Evolutionary conservation across 306 rosid genomes (phyloP).

Genomic region (Fragaria ananassa): DNA sequence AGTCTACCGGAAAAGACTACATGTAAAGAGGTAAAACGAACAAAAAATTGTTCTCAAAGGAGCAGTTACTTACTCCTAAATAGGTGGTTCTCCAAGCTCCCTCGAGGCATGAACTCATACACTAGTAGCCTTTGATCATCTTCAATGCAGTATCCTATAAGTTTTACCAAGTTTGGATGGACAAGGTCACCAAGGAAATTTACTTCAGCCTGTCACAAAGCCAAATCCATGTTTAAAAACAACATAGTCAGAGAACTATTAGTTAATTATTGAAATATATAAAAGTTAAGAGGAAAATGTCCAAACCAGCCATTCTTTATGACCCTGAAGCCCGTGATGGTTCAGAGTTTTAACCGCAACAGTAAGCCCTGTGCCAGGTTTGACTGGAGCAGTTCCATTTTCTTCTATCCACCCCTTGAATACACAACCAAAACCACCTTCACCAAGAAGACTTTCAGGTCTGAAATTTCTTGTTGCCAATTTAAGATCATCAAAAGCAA

Average conservation of each 20-base stretch:
- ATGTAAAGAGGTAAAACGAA: background rate
- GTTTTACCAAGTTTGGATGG: constrained; percentile 86
- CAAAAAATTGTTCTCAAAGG: constrained; percentile 1
- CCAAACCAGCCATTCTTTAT: constrained; percentile 99
- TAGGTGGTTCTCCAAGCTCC: constrained; percentile 96
- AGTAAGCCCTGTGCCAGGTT: constrained; percentile 98
- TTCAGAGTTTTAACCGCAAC: constrained; percentile 96
- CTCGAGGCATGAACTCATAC: constrained; percentile 96
- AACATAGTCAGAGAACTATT: background rate
- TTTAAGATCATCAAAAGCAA: constrained; percentile 85
- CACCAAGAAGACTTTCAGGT: constrained; percentile 99
- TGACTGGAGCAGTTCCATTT: constrained; percentile 96
- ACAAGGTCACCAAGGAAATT: constrained; percentile 89
- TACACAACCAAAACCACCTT: constrained; percentile 99
- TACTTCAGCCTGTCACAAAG: constrained; percentile 78
- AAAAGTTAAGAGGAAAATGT: constrained; percentile 23
- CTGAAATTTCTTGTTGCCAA: constrained; percentile 92
- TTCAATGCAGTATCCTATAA: constrained; percentile 93
- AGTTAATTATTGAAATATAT: background rate
- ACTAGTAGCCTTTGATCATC: constrained; percentile 92
- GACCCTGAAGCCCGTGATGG: constrained; percentile 99
- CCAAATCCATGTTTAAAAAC: constrained; percentile 10
- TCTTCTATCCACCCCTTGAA: constrained; percentile 99
- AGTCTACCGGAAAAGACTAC: constrained; percentile 18
- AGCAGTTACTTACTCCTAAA: constrained; percentile 71